Evolutionary conservation across 805 yeast genomes (phyloP).

Genomic region (Grigorovia yakushimaensis): DNA sequence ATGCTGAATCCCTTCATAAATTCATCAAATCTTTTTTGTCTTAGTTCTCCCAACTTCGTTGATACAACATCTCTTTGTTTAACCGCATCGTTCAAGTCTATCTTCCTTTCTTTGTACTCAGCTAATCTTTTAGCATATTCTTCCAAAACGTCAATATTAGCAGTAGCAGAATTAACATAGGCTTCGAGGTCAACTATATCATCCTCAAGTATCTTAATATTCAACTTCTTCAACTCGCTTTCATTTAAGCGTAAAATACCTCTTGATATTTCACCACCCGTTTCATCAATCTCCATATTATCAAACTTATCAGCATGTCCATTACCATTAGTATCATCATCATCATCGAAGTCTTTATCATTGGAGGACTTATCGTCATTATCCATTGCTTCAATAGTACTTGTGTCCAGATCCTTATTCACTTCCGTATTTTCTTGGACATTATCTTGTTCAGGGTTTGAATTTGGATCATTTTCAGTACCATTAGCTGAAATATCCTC

Average conservation of each 20-base stretch:
- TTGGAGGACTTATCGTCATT: no score
- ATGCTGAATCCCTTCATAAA: conserved; percentile 87
- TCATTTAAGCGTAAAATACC: conserved; percentile 36
- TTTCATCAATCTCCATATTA: conserved; percentile 26
- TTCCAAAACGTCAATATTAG: conserved; percentile 63
- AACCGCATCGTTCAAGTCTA: conserved; percentile 61
- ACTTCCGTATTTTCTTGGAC: no score
- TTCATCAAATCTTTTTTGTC: conserved; percentile 68
- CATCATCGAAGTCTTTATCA: not conserved
- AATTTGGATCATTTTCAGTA: not conserved
- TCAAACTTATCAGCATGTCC: conserved; percentile 1
- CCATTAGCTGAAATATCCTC: conserved; percentile 4
- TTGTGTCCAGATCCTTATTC: no score
- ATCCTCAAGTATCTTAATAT: conserved; percentile 38
- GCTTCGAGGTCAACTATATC: conserved; percentile 49
- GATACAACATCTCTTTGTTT: conserved; percentile 54
- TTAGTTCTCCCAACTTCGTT: conserved; percentile 53
- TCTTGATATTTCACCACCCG: conserved; percentile 13
- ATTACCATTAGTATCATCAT: not conserved
- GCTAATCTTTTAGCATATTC: conserved; percentile 61
- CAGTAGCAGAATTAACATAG: conserved; percentile 44
- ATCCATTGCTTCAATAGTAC: no score
- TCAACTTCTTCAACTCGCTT: conserved; percentile 41
- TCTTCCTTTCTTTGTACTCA: conserved; percentile 56
- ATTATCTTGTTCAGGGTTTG: not conserved